Evolutionary conservation across 805 yeast species (phyloP).

Genomic region (Barnettozyma populi): DNA sequence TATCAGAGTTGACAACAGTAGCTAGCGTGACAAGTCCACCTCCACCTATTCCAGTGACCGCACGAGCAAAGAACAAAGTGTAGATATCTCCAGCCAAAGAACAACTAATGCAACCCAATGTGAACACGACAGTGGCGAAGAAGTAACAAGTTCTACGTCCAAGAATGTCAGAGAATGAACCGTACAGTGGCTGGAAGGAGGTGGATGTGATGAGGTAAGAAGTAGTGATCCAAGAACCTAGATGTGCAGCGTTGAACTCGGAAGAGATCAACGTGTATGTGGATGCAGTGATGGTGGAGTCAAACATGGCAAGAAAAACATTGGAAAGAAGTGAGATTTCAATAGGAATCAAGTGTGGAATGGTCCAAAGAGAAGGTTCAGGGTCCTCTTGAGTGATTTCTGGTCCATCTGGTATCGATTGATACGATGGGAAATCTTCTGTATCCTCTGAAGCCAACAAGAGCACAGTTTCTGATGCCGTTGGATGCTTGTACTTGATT

Average conservation of each 20-base stretch:
- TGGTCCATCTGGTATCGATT: background rate
- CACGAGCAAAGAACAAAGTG: conserved; percentile 30
- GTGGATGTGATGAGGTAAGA: conserved; percentile 37
- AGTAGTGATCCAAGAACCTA: conserved; percentile 39
- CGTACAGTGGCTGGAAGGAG: conserved; percentile 38
- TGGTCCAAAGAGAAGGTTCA: conserved; percentile 13
- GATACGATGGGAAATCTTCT: conserved; percentile 5
- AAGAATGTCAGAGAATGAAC: conserved; percentile 34
- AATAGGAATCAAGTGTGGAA: conserved; percentile 27
- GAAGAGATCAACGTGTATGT: conserved; percentile 43
- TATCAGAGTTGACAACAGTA: conserved; percentile 35
- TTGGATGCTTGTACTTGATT: background rate
- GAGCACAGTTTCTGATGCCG: conserved; percentile 12
- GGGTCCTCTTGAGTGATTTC: conserved; percentile 4
- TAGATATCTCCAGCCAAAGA: conserved; percentile 27
- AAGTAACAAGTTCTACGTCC: conserved; percentile 33
- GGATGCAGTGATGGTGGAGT: conserved; percentile 44
- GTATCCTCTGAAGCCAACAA: conserved; percentile 16
- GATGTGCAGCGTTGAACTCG: conserved; percentile 30
- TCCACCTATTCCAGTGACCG: conserved; percentile 37
- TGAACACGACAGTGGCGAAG: conserved; percentile 30
- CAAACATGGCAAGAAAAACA: conserved; percentile 42
- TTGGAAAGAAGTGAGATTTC: conserved; percentile 31
- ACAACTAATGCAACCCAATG: conserved; percentile 35
- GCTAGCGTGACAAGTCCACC: conserved; percentile 36